Evolutionary conservation across 495 filamentous ascomycete species (phyloP).

Genomic region (Bryoglossum gracile): DNA sequence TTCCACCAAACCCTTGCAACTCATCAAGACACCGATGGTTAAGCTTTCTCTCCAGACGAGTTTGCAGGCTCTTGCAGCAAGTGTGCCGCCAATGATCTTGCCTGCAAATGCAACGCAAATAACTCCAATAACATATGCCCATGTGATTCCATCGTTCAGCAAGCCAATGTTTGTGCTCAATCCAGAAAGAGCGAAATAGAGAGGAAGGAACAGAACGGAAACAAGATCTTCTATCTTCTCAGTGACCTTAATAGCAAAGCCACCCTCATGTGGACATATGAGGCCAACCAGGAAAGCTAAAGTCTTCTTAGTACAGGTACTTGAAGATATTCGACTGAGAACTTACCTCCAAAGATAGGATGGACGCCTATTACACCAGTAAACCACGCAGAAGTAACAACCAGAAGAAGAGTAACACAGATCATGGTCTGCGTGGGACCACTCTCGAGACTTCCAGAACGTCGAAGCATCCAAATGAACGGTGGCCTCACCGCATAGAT

Average conservation of each 20-base stretch:
- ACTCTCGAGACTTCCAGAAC: slow-evolving; percentile 75
- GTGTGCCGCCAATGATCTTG: slow-evolving; percentile 78
- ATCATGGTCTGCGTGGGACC: slow-evolving; percentile 86
- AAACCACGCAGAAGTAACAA: slow-evolving; percentile 84
- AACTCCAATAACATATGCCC: slow-evolving; percentile 88
- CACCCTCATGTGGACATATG: slow-evolving; percentile 90
- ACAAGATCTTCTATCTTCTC: slow-evolving; percentile 97
- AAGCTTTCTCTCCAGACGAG: slow-evolving; percentile 91
- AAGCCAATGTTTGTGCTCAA: slow-evolving; percentile 84
- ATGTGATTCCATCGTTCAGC: slow-evolving; percentile 73
- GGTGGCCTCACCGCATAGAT: slow-evolving; percentile 66
- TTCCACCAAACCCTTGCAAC: slow-evolving; percentile 94
- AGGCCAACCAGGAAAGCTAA: slow-evolving; percentile 72
- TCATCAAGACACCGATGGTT: slow-evolving; percentile 90
- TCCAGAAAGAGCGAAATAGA: slow-evolving; percentile 94
- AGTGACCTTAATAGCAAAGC: slow-evolving; percentile 88
- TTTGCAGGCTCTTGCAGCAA: slow-evolving; percentile 70
- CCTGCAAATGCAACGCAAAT: slow-evolving; percentile 75
- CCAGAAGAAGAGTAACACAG: slow-evolving; percentile 71
- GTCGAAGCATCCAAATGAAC: slow-evolving; percentile 67
- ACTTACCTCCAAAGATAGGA: slow-evolving; percentile 66
- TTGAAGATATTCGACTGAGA: background rate
- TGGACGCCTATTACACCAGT: slow-evolving; percentile 86
- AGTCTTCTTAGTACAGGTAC: slow-evolving; percentile 24
- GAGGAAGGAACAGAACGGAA: slow-evolving; percentile 77